Base-by-base conservation (phyloP, 1,284 basidiomycete species). In the Kwoniella shivajii region DNA sequence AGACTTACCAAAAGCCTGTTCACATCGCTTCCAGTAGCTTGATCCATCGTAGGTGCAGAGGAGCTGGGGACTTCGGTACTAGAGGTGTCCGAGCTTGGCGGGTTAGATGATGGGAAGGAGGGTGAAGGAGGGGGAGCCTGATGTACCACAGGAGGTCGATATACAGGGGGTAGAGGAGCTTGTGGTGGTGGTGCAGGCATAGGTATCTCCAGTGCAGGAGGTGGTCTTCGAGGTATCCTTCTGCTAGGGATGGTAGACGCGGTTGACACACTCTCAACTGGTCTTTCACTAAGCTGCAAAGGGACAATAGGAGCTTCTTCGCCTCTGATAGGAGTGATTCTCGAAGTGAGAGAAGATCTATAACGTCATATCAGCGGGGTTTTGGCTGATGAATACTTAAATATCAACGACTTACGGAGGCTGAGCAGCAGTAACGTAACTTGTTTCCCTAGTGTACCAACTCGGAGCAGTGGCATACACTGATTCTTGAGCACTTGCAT, bases 211-310 rank as follows among this genome's bases (percentile, higher is more conserved):
- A 57, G 9, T 18, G 30, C 42, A 4, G 59, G 42, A 54, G 58
- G 69, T 2, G 69, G 68, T 0, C 71, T 65, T 16, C 69, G 63
- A 9, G 70, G 53, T 6, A 54, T 60, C 36, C 56, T 60, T 45
- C 54, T 61, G 4, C 50, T 53, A 14, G 55, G 44, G 5, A 60
- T 43, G 3, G 69, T 63, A 13, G 64, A 63, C 4, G 67, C 67
- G 1, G 71, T 71, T 9, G 67, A 69, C 20, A 69, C 53, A 47
- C 65, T 64, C n/a, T 43, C 43, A n/a, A n/a, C n/a, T n/a, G n/a
- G n/a, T 26, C 42, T 42, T 41, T 42, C 38, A 41, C 27, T 36
- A 26, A 24, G 46, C 16, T 29, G 42, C 13, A 49, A 47, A 16
- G 50, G 38, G 20, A 9, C 13, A 6, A 47, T 7, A 11, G 50